Base-by-base conservation (phyloP, 2,329 filamentous ascomycete genomes). In the Colletotrichum magnum region DNA sequence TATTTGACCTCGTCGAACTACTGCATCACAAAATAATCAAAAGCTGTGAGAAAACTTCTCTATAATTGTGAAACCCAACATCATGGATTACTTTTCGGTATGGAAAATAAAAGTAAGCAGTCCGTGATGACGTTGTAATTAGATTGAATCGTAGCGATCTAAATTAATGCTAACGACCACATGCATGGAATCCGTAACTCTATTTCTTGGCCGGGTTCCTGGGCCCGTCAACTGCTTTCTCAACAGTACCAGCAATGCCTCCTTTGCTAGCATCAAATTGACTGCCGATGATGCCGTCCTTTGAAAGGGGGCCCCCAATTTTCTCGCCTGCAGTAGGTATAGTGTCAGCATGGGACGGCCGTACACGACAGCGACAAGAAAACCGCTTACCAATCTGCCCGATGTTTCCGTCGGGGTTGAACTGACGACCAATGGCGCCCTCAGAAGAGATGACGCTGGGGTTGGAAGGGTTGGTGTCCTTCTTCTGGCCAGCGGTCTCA, bases 341-440 rank as follows among this genome's bases (percentile, higher is more conserved):
- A 24, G 21, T 3, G 4, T 4, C 15, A 16, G 1, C 13, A 13
- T 24, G 0, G 2, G 13, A 4, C 12, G 24, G 4, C 12, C n/a
- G 5, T 7, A 18, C 2, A 15, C 50, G 6, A 28, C 43, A 15
- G 52, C 18, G 2, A 16, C 28, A 18, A 4, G 4, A 3, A 3
- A 2, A 5, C 2, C 21, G 18, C 41, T 45, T 18, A 69, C 67
- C 67, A 5, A 69, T 69, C 51, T 69, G 62, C 6, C 67, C 67
- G 6, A 69, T 43, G 18, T 69, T 69, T 1, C 67, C 67, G 0
- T 69, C 67, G 3, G 67, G 67, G 57, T 69, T 69, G 62, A 69
- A 69, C 1, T 69, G 67, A n/a, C 61, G 66, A 36, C 67, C 67
- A 16, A 69, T 61, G 6, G 63, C 62, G 3, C 67, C 67, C 24